Base-by-base conservation (phyloP, 352 stramenopile species). In the Phytophthora melonis region DNA sequence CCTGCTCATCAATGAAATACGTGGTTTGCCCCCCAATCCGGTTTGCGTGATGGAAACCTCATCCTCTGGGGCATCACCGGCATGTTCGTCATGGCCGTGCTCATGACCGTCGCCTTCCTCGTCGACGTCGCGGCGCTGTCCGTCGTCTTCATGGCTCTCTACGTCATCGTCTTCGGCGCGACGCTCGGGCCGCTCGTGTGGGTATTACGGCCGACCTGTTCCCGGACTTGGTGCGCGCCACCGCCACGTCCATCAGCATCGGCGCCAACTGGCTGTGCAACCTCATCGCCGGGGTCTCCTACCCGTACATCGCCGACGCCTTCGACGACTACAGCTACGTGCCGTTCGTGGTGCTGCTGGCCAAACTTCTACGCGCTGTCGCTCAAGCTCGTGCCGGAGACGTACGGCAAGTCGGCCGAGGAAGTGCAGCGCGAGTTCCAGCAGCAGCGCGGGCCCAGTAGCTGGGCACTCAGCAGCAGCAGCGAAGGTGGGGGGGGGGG, bases 201-300 rank as follows among this genome's bases (percentile, higher is more conserved):
- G 30, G 30, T 34, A 34, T 34, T 7, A 34, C 30, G 30, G 30
- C 56, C 10, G 61, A 75, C 57, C 62, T 75, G 36, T 69, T 73
- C 54, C 65, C 65, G 36, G 58, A 77, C 59, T 77, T 59, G 59
- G 55, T 77, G 23, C 80, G 80, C 49, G 57, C 78, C 1, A 75
- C 43, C 14, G 79, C 66, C 23, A 70, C 74, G 11, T 77, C 70
- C 30, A 34, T 34, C 30, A 7, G 30, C 30, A 34, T 34, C 30
- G 30, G 30, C 30, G 43, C 19, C 43, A 50, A 50, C 43, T 50
- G 43, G 43, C 43, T 54, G n/a, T 54, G 47, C 47, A 54, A 54
- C 47, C 47, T 54, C 50, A 68, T 68, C 36, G 62, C 62, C 34
- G 62, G 62, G 16, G 62, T 68, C 32, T 23, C 62, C 50, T 68